phyloP scores from a whole-genome alignment of 148 eudicot genomes.

The Cornus kousa region DNA sequence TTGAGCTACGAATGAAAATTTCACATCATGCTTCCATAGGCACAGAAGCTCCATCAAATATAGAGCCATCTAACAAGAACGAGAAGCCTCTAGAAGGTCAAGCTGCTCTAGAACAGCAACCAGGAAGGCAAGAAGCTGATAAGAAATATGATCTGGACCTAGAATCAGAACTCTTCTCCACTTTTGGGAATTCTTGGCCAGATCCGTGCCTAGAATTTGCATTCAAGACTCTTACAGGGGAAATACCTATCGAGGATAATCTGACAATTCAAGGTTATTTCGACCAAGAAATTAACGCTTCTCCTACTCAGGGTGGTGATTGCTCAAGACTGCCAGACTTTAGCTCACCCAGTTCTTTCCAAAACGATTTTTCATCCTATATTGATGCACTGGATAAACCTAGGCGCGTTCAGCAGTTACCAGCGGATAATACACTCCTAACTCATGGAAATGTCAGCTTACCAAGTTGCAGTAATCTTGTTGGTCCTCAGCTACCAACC shows the following conservation, averaged over 20 bases:
- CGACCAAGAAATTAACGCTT: slow-evolving; percentile 38
- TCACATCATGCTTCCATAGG: slow-evolving; percentile 17
- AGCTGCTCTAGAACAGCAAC: slow-evolving; percentile 24
- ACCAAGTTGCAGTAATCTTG: slow-evolving; percentile 21
- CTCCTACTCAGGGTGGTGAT: slow-evolving; percentile 18
- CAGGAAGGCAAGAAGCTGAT: slow-evolving; percentile 8
- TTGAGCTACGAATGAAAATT: not conserved
- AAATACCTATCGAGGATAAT: slow-evolving; percentile 61
- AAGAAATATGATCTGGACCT: slow-evolving; percentile 12
- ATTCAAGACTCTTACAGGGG: slow-evolving; percentile 76
- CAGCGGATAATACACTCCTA: slow-evolving; percentile 15
- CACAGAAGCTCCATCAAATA: slow-evolving; percentile 10
- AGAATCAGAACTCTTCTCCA: slow-evolving; percentile 30
- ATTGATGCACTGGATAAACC: slow-evolving; percentile 1
- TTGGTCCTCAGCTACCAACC: slow-evolving; percentile 25
- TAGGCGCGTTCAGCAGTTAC: not conserved
- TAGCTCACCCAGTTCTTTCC: slow-evolving; percentile 17
- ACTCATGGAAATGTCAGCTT: slow-evolving; percentile 24
- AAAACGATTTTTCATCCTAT: slow-evolving; percentile 12
- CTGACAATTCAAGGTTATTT: slow-evolving; percentile 43
- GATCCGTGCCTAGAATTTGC: slow-evolving; percentile 90
- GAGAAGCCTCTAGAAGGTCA: slow-evolving; percentile 12
- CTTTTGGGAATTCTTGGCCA: slow-evolving; percentile 48
- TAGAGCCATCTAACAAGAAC: slow-evolving; percentile 1
- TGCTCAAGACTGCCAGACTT: slow-evolving; percentile 19